Conservation (phyloP, 495 filamentous ascomycete species). For the Xylaria longipes region DNA sequence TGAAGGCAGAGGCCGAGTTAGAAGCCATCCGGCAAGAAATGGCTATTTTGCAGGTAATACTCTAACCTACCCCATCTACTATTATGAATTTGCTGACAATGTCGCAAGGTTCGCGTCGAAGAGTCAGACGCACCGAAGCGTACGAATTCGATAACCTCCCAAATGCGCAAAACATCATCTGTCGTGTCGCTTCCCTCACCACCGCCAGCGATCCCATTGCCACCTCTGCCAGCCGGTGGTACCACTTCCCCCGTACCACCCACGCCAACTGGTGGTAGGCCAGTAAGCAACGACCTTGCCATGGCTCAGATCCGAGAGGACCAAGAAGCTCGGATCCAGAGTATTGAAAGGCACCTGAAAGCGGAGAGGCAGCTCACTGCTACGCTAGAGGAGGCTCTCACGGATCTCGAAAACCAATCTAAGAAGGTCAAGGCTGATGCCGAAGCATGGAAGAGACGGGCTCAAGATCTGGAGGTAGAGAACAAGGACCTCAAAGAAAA, state of each 20-base stretch:
- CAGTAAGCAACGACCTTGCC: constrained; percentile 82
- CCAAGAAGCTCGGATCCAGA: constrained; percentile 90
- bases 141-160: constrained; percentile 72
- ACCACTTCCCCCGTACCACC: constrained; percentile 49
- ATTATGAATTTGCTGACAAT: constrained; percentile 37
- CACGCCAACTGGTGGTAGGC: constrained; percentile 62
- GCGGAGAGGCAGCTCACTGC: constrained; percentile 96
- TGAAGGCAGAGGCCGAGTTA: constrained; percentile 59
- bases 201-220: constrained; percentile 89
- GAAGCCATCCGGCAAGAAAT: constrained; percentile 69
- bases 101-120: constrained; percentile 61
- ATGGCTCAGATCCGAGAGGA: constrained; percentile 82
- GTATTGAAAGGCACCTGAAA: constrained; percentile 94
- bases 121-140: constrained; percentile 64
- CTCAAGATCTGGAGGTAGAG: constrained; percentile 77
- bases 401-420: constrained; percentile 86
- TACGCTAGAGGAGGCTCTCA: constrained; percentile 92
- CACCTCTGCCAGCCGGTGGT: constrained; percentile 73
- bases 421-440: constrained; percentile 86
- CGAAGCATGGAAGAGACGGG: constrained; percentile 89
- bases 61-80: background rate
- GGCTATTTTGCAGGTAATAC: constrained; percentile 66
- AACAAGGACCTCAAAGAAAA: constrained; percentile 66
- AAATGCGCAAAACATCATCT: constrained; percentile 85
- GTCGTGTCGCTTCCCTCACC: constrained; percentile 87